These are phyloP conservation scores for Dactylonectria estremocensis DNA, from an alignment of 2,329 filamentous ascomycete species.

Conservation along the genomic window DNA sequence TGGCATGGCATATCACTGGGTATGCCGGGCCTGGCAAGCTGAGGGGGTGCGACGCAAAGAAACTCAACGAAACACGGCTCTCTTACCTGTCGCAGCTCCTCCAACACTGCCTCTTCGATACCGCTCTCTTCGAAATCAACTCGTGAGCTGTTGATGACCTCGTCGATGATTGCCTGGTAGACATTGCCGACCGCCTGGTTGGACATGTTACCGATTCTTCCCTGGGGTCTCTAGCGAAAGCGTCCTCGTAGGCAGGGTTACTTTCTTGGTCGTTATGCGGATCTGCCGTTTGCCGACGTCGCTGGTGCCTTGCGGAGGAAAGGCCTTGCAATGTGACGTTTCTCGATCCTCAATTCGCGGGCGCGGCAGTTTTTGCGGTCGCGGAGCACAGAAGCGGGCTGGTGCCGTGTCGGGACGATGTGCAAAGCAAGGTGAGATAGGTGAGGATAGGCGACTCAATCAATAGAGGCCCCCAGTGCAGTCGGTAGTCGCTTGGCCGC, in stretches of 20 bases:
- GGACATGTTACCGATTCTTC: constrained; percentile 63
- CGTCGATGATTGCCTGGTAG: constrained; percentile 83
- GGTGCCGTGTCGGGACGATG: constrained; percentile 22
- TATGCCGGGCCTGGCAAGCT: constrained; percentile 16
- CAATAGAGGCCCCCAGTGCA: constrained; percentile 8
- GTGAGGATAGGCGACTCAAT: constrained; percentile 4
- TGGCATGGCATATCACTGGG: not conserved
- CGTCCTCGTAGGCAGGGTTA: constrained; percentile 13
- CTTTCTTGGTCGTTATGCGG: constrained; percentile 23
- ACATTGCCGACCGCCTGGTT: constrained; percentile 79
- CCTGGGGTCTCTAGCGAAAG: constrained; percentile 16
- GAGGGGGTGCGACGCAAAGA: constrained; percentile 19
- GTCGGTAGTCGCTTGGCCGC: constrained; percentile 34
- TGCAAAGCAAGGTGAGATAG: not conserved
- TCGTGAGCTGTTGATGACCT: constrained; percentile 92
- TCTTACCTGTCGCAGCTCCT: constrained; percentile 90
- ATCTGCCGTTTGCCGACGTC: constrained; percentile 5
- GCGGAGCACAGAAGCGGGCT: not conserved
- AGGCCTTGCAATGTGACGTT: not conserved
- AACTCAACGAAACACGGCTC: constrained; percentile 26
- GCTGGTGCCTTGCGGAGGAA: not conserved
- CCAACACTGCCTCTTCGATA: constrained; percentile 87
- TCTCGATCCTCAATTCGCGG: not conserved
- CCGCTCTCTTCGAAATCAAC: constrained; percentile 98
- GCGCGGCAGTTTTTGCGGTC: constrained; percentile 3